Evolutionary conservation across 2,329 filamentous ascomycete genomes (phyloP).

Genomic region (Monosporascus cannonballus): DNA sequence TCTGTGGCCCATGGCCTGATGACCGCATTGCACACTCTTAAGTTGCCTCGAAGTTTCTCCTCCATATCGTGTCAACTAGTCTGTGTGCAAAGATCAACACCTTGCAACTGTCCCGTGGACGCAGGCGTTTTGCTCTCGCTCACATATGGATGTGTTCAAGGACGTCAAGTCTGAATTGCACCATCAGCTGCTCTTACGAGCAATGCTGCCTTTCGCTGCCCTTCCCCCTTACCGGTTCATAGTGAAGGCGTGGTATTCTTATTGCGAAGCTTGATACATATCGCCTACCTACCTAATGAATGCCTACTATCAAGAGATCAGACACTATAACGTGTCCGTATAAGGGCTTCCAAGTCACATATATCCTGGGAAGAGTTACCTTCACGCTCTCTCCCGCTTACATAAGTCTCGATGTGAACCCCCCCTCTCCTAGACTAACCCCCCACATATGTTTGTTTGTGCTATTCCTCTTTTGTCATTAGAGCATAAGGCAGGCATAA

Average conservation of each 20-base stretch:
- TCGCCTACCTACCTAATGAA: neutral
- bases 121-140: constrained; percentile 46
- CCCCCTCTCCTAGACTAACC: no score
- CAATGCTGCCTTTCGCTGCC: constrained; percentile 7
- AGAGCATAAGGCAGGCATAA: no score
- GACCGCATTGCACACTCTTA: constrained; percentile 74
- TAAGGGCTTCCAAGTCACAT: no score
- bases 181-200: constrained; percentile 20
- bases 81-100: constrained; percentile 80
- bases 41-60: constrained; percentile 78
- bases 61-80: constrained; percentile 92
- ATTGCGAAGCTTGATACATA: neutral
- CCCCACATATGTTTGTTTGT: no score
- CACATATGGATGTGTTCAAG: constrained; percentile 27
- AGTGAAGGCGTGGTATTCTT: neutral
- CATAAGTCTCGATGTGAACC: no score
- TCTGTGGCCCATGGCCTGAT: constrained; percentile 10
- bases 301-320: no score
- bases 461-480: no score
- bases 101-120: constrained; percentile 36
- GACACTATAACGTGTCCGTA: no score
- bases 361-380: no score
- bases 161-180: constrained; percentile 25
- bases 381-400: no score
- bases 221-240: constrained; percentile 9